Percentiles rank a stretch among this genome's conserved stretches.
These are phyloP conservation scores for Guadua angustifolia DNA, from an alignment of 176 grass and related monocot species.

Conservation along the genomic window DNA sequence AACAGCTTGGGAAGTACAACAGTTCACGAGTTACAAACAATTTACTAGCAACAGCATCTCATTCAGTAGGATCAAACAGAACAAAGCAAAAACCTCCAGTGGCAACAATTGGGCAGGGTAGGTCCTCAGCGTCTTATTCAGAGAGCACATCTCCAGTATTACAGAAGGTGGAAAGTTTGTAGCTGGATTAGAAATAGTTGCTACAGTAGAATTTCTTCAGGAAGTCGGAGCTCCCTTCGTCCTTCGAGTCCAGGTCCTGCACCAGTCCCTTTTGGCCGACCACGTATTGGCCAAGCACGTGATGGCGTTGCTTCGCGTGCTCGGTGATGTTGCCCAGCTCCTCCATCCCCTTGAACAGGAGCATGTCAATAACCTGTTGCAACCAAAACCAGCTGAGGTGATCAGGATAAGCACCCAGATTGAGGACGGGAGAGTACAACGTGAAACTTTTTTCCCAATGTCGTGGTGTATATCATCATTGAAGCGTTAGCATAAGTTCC, in stretches of 20 bases:
- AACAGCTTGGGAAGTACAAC: slow-evolving; percentile 29
- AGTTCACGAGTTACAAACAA: slow-evolving; percentile 14
- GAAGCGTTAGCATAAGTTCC: neutral
- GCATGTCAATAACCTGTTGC: slow-evolving; percentile 88
- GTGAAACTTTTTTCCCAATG: neutral
- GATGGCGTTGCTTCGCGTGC: slow-evolving; percentile 94
- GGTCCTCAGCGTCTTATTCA: slow-evolving; percentile 51
- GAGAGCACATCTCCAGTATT: slow-evolving; percentile 22
- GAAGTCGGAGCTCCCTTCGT: slow-evolving; percentile 67
- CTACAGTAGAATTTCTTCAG: slow-evolving; percentile 86
- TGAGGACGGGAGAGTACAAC: neutral
- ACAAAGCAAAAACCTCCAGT: slow-evolving; percentile 19
- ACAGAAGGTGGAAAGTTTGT: slow-evolving; percentile 10
- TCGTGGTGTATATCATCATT: neutral
- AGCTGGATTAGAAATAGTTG: slow-evolving; percentile 71
- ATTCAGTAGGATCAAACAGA: slow-evolving; percentile 8
- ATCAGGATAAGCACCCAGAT: neutral
- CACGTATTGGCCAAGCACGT: slow-evolving; percentile 90
- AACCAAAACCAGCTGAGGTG: neutral
- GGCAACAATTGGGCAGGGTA: slow-evolving; percentile 7
- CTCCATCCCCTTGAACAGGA: slow-evolving; percentile 86
- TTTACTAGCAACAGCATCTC: slow-evolving; percentile 11
- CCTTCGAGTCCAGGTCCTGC: slow-evolving; percentile 60
- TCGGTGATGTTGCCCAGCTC: slow-evolving; percentile 80
- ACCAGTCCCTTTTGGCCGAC: slow-evolving; percentile 58